Evolutionary conservation across 768 basidiomycete genomes (phyloP).

Genomic region (Exidia glandulosa): DNA sequence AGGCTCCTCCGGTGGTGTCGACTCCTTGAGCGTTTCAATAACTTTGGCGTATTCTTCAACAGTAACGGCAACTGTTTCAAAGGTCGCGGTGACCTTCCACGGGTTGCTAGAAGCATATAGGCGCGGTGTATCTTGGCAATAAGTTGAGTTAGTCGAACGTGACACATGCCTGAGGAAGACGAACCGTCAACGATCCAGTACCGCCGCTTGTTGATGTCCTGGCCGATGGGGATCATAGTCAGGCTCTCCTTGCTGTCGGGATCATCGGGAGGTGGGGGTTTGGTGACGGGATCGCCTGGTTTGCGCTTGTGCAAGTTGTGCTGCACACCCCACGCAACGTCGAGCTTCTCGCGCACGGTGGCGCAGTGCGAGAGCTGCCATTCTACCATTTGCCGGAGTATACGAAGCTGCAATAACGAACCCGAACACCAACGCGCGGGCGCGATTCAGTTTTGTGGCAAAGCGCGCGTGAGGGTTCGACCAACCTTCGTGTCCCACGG

Average conservation of each 20-base stretch:
- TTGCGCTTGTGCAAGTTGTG: slow-evolving; percentile 81
- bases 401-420: slow-evolving; percentile 48
- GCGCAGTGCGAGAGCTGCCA: slow-evolving; percentile 61
- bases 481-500: slow-evolving; percentile 75
- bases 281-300: slow-evolving; percentile 40
- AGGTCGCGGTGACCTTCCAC: slow-evolving; percentile 77
- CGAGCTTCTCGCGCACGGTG: slow-evolving; percentile 61
- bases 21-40: slow-evolving; percentile 48
- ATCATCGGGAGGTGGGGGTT: slow-evolving; percentile 32
- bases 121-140: slow-evolving; percentile 62
- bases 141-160: not conserved
- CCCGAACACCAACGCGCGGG: slow-evolving; percentile 12
- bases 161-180: slow-evolving; percentile 35
- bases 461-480: slow-evolving; percentile 10
- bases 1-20: slow-evolving; percentile 27
- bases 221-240: slow-evolving; percentile 61
- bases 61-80: slow-evolving; percentile 59
- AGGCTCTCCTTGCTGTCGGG: slow-evolving; percentile 56
- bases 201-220: slow-evolving; percentile 63
- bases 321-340: slow-evolving; percentile 78
- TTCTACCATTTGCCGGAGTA: slow-evolving; percentile 77
- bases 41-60: slow-evolving; percentile 60
- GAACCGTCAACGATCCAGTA: slow-evolving; percentile 86
- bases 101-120: slow-evolving; percentile 80
- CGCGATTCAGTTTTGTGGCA: not conserved